Evolutionary conservation across 129 eudicot genomes (phyloP).

Genomic region (Flaveria trinervia): DNA sequence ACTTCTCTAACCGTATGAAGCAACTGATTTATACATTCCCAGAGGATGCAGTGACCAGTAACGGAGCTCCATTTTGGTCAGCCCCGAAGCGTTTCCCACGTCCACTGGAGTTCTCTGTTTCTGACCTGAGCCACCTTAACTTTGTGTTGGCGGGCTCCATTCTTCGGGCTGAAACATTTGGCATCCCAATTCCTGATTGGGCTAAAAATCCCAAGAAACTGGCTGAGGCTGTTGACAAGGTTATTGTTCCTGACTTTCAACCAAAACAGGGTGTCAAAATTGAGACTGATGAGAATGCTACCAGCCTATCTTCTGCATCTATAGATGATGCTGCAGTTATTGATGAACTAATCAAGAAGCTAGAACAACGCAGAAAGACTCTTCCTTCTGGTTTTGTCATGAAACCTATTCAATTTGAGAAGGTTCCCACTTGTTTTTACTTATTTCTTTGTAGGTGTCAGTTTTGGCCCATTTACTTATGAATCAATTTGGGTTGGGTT

Average conservation of each 20-base stretch:
- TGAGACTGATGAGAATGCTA: conserved; percentile 84
- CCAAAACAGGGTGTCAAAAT: conserved; percentile 79
- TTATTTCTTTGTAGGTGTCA: not conserved
- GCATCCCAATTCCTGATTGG: conserved; percentile 87
- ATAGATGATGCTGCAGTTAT: conserved; percentile 79
- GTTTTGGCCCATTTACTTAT: not conserved
- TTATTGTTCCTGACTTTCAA: conserved; percentile 76
- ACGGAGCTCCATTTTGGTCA: conserved; percentile 95
- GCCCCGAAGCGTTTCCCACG: conserved; percentile 94
- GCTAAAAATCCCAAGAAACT: conserved; percentile 61
- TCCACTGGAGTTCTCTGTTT: conserved; percentile 62
- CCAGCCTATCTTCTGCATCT: conserved; percentile 73
- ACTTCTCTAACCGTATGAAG: conserved; percentile 78
- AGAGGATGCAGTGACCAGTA: conserved; percentile 81
- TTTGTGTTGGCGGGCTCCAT: conserved; percentile 69
- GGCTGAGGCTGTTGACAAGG: conserved; percentile 68
- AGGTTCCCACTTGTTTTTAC: conserved; percentile 41
- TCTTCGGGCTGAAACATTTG: conserved; percentile 84
- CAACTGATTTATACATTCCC: conserved; percentile 85
- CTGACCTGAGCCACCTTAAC: conserved; percentile 73
- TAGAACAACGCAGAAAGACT: conserved; percentile 54
- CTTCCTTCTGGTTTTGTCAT: conserved; percentile 60
- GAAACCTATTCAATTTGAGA: conserved; percentile 95
- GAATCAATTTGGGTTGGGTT: not conserved
- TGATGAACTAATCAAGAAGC: conserved; percentile 60